Evolutionary conservation across 129 eudicot genomes (phyloP), one percentile per base, ranked within the genome.

Genomic region (Deinandra increscens): DNA sequence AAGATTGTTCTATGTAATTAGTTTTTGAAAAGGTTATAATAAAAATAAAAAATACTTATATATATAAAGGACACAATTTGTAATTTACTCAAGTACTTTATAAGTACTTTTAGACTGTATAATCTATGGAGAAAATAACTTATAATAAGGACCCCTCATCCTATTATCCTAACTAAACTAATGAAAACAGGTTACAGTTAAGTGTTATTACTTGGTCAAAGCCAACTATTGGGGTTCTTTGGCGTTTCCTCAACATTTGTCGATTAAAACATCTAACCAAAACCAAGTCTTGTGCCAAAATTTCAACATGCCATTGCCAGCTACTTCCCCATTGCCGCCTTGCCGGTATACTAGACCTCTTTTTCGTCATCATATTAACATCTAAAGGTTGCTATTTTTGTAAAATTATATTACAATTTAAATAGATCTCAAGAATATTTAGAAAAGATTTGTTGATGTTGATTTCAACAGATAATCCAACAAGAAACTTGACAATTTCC

Each of bases 391-490:
- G 45, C 50, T 13, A 33, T 72, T 44, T 46, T 14, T 61, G 4
- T 42, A 41, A 44, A 42, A 36, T 36, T 36, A 65, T 33, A 54
- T 42, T 41, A 31, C 66, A 75, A 55, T 44, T 29, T 22, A 75
- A 19, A 20, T 66, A 68, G 18, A 75, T 66, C 79, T 44, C 29
- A 34, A 67, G 69, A 67, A 75, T 75, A 66, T 67, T 34, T 38
- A 67, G 39, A 75, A 56, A 4, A 45, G 68, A 75, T 75, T 26
- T 75, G 61, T 22, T 67, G 74, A 67, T 58, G 74, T 67, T 67
- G 74, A 75, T 75, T 75, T 67, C 34, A 68, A 56, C 69, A 33
- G 50, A 69, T 68, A 75, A 14, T 67, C 69, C 68, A 75, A 75
- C 7, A 75, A 75, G 69, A 56, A 67, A 18, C 74, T 1, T 58